Conservation (phyloP, 164 flowering plant genomes). For the Magnolia sinica region DNA sequence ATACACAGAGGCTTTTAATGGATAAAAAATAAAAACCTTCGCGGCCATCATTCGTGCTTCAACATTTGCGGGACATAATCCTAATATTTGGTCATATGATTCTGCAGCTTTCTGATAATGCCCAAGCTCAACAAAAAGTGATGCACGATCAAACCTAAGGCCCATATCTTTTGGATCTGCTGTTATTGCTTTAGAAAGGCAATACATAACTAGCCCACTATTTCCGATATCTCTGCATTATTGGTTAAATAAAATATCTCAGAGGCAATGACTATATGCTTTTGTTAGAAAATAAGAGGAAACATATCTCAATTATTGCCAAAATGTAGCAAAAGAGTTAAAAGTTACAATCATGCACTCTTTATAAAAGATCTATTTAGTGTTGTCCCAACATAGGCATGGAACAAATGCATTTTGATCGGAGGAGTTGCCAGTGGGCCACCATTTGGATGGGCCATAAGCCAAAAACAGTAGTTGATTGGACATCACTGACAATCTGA, state of each 20-base stretch:
- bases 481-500: no score
- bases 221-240: conserved; percentile 53
- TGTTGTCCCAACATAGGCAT: no score
- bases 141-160: conserved; percentile 53
- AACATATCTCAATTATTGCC: no score
- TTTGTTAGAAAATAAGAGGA: not conserved
- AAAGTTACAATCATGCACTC: no score
- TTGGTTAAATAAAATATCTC: conserved; percentile 1
- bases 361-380: no score
- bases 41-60: conserved; percentile 54
- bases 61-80: conserved; percentile 46
- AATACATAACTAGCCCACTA: conserved; percentile 53
- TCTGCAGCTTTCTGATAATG: conserved; percentile 70
- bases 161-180: conserved; percentile 65
- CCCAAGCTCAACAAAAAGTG: conserved; percentile 51
- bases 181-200: conserved; percentile 67
- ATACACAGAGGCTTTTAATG: not conserved
- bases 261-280: not conserved
- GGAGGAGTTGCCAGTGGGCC: no score
- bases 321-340: no score
- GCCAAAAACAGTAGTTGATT: no score
- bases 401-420: no score
- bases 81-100: conserved; percentile 57
- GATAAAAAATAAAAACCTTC: conserved; percentile 22
- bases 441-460: no score